A percentile compares a stretch with the other conserved stretches of the same genome.
These are phyloP conservation scores for Phytophthora colocasiae DNA, from an alignment of 352 stramenopile genomes.

Conservation along the genomic window DNA sequence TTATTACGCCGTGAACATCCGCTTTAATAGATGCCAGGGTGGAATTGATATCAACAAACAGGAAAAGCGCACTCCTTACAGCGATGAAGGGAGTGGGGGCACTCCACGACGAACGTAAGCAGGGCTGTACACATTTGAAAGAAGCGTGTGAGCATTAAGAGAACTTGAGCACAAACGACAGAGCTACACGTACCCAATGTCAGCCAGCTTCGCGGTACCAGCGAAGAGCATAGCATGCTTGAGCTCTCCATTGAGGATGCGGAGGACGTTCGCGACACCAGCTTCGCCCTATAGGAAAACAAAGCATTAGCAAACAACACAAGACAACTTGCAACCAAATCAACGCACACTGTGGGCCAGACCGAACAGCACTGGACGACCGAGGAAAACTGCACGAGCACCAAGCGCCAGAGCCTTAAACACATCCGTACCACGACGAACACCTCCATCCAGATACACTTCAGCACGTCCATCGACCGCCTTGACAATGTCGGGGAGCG, in stretches of 20 bases:
- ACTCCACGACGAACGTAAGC: constrained; percentile 43
- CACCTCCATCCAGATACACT: constrained; percentile 95
- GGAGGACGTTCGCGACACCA: constrained; percentile 88
- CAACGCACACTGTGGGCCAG: constrained; percentile 87
- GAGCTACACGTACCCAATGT: constrained; percentile 64
- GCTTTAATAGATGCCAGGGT: neutral
- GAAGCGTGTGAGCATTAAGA: constrained; percentile 1
- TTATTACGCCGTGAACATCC: constrained; percentile 3
- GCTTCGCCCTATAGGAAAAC: constrained; percentile 66
- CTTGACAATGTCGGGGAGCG: constrained; percentile 89
- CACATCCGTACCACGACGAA: constrained; percentile 95
- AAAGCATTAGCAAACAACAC: neutral
- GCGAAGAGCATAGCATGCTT: constrained; percentile 94
- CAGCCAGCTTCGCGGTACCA: constrained; percentile 65
- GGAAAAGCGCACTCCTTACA: constrained; percentile 27
- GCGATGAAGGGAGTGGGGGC: constrained; percentile 32
- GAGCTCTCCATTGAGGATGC: constrained; percentile 93
- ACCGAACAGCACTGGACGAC: constrained; percentile 95
- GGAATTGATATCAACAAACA: constrained; percentile 15
- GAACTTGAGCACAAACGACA: neutral
- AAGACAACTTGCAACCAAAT: neutral
- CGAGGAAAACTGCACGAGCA: constrained; percentile 94
- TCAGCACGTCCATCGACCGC: constrained; percentile 86
- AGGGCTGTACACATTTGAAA: constrained; percentile 25
- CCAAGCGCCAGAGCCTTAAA: constrained; percentile 94